phyloP scores from a whole-genome alignment of 768 basidiomycete genomes.

The Phlebiopsis gigantea region DNA sequence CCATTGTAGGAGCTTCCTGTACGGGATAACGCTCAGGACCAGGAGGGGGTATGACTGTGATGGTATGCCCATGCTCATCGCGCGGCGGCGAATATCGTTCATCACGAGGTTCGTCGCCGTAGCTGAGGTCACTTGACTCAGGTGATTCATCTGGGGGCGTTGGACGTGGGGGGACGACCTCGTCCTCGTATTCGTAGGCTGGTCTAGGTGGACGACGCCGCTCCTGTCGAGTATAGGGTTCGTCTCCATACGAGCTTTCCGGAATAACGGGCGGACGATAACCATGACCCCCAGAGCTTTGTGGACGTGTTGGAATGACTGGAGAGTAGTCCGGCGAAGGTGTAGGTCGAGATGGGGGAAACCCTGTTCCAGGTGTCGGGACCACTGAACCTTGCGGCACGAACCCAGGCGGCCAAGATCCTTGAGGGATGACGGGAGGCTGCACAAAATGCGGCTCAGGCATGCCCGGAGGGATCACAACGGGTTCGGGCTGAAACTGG shows the following conservation, averaged over 20 bases:
- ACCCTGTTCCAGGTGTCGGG: background rate
- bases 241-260: background rate
- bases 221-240: background rate
- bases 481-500: background rate
- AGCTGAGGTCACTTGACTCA: background rate
- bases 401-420: conserved; percentile 7
- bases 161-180: conserved; percentile 2
- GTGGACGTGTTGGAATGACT: conserved; percentile 3
- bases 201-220: background rate
- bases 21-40: background rate
- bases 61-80: background rate
- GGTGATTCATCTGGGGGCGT: background rate
- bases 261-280: conserved; percentile 2
- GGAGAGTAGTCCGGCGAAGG: conserved; percentile 1
- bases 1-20: background rate
- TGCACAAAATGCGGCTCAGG: conserved; percentile 1
- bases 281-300: background rate
- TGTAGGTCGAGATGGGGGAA: background rate
- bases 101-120: background rate
- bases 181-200: background rate
- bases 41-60: conserved; percentile 1
- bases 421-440: conserved; percentile 5
- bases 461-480: background rate
- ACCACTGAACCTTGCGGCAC: background rate
- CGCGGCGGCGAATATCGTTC: no score